A percentile compares a stretch with the other conserved stretches of the same genome.
Evolutionary conservation across 768 basidiomycete species (phyloP).

Genomic region (Boletus vermiculosoides): DNA sequence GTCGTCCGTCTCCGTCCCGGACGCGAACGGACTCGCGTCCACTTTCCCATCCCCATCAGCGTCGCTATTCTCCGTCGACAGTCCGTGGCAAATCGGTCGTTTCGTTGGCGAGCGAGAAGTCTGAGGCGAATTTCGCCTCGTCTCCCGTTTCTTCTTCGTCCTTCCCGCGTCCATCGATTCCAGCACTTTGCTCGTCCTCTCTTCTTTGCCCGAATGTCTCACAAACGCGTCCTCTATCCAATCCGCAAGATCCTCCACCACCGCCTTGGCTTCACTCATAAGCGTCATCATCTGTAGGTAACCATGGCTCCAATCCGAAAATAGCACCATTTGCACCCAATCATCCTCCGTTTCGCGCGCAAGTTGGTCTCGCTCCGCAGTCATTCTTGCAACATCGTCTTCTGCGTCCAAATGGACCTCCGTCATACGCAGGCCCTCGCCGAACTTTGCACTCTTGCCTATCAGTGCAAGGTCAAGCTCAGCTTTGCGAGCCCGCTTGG

Average conservation of each 20-base stretch:
- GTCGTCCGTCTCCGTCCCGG: constrained; percentile 69
- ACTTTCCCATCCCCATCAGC: constrained; percentile 9
- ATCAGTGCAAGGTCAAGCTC: constrained; percentile 64
- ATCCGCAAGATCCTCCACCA: constrained; percentile 79
- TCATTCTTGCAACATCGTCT: constrained; percentile 41
- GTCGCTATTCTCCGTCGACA: neutral
- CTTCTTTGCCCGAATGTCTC: constrained; percentile 31
- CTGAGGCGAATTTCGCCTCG: constrained; percentile 25
- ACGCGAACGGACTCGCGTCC: constrained; percentile 35
- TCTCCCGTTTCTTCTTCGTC: constrained; percentile 28
- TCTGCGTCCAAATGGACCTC: constrained; percentile 33
- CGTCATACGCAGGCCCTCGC: constrained; percentile 65
- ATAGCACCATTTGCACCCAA: constrained; percentile 92
- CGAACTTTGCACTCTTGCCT: constrained; percentile 61
- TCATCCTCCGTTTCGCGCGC: constrained; percentile 79
- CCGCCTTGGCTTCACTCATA: constrained; percentile 78
- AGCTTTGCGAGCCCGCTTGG: constrained; percentile 78
- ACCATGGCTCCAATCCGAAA: constrained; percentile 96
- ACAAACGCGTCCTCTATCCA: constrained; percentile 87
- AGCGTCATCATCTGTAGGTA: constrained; percentile 93
- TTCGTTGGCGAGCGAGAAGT: constrained; percentile 24
- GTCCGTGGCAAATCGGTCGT: constrained; percentile 3
- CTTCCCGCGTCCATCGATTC: constrained; percentile 17
- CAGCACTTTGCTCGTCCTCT: constrained; percentile 17
- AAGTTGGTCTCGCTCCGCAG: constrained; percentile 59